Conservation (phyloP, 2,329 filamentous ascomycete species). For the Ceratocystis cubensis region DNA sequence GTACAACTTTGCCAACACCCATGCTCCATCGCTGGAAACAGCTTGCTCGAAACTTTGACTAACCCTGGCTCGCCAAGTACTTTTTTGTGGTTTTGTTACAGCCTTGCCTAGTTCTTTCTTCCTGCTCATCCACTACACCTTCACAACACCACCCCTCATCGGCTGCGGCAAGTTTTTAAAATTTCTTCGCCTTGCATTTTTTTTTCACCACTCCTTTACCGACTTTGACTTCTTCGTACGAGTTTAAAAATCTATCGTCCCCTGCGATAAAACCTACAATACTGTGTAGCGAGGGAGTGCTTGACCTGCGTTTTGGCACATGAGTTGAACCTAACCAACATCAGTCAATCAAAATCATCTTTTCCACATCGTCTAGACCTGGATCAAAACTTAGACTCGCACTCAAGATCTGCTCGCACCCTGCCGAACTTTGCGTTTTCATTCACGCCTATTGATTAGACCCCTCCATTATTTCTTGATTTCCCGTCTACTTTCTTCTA, state of each 20-base stretch:
- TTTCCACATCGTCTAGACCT: neutral
- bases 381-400: neutral
- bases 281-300: neutral
- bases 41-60: slow-evolving; percentile 15
- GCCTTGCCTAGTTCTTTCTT: slow-evolving; percentile 20
- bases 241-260: neutral
- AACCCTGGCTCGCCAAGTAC: slow-evolving; percentile 17
- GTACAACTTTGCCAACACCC: neutral
- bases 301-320: neutral
- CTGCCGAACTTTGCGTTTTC: neutral
- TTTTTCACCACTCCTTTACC: neutral
- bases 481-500: neutral
- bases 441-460: neutral
- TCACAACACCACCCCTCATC: slow-evolving; percentile 19
- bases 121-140: slow-evolving; percentile 5
- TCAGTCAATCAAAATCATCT: neutral
- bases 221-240: neutral
- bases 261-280: neutral
- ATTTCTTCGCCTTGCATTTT: neutral
- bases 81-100: slow-evolving; percentile 18
- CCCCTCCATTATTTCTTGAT: neutral
- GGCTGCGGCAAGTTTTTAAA: slow-evolving; percentile 7
- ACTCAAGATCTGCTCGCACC: neutral
- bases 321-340: neutral
- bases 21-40: neutral